A percentile compares a stretch with the other conserved stretches of the same genome.
Conservation (phyloP, 2,329 filamentous ascomycete species). For the Fusarium transvaalense region DNA sequence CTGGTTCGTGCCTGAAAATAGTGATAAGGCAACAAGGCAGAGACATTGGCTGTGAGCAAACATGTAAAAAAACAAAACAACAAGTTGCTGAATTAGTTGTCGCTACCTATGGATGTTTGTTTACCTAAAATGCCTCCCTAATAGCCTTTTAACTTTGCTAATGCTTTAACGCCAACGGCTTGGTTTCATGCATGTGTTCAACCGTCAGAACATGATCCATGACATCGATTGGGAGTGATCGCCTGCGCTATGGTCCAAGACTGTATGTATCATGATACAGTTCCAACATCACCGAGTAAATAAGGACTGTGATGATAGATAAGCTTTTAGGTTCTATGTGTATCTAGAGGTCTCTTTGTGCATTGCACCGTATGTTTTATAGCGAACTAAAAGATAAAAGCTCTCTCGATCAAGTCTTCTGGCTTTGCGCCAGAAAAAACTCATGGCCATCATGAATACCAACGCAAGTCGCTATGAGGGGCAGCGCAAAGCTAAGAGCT, state of each 20-base stretch:
- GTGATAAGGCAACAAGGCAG: constrained; percentile 52
- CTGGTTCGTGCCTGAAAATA: constrained; percentile 47
- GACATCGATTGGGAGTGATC: constrained; percentile 3
- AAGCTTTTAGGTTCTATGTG: no score
- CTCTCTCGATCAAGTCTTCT: not conserved
- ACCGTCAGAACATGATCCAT: constrained; percentile 7
- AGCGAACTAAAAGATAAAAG: accelerated
- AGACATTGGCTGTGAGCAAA: constrained; percentile 18
- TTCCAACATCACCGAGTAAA: constrained; percentile 14
- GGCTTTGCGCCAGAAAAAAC: not conserved
- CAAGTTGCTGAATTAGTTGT: not conserved
- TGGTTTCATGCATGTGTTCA: not conserved
- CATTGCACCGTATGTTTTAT: accelerated
- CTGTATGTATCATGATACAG: constrained; percentile 32
- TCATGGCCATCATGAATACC: constrained; percentile 28
- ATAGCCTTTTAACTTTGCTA: not conserved
- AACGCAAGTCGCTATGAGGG: constrained; percentile 35
- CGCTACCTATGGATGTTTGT: not conserved
- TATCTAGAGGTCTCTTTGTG: accelerated
- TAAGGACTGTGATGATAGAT: not conserved
- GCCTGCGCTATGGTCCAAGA: constrained; percentile 24
- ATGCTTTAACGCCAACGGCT: not conserved
- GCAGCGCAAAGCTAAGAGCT: constrained; percentile 29
- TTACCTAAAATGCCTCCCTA: not conserved
- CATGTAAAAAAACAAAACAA: not conserved